Conservation (phyloP, 2,329 filamentous ascomycete genomes). For the Fusarium neocosmosporiellum region DNA sequence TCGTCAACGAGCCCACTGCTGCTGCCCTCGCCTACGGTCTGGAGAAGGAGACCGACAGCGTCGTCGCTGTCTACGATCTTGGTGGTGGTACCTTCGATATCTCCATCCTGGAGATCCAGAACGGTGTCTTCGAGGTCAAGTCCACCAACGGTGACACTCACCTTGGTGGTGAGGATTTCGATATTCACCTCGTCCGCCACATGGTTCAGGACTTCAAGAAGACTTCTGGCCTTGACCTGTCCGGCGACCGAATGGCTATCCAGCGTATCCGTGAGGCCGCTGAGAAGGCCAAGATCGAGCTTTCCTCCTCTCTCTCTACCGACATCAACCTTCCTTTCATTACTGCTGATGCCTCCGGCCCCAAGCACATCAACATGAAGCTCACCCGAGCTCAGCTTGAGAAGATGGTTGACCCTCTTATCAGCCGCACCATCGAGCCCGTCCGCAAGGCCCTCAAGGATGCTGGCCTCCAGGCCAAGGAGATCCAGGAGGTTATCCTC, state of each 20-base stretch:
- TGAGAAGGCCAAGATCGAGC: slow-evolving; percentile 99
- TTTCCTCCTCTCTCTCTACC: slow-evolving; percentile 93
- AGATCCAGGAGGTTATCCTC: slow-evolving; percentile 97
- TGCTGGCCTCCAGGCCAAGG: slow-evolving; percentile 88
- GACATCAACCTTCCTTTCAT: slow-evolving; percentile 99
- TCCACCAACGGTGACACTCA: slow-evolving; percentile 99
- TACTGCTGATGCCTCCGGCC: slow-evolving; percentile 92
- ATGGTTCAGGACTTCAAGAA: slow-evolving; percentile 97
- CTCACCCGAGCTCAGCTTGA: slow-evolving; percentile 93
- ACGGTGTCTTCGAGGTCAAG: slow-evolving; percentile 98
- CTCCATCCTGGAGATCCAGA: slow-evolving; percentile 96
- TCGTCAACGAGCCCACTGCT: slow-evolving; percentile 97
- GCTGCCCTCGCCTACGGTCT: slow-evolving; percentile 96
- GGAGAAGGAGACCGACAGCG: slow-evolving; percentile 90
- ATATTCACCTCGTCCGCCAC: slow-evolving; percentile 93
- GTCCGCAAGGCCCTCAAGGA: slow-evolving; percentile 98
- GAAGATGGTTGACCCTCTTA: slow-evolving; percentile 89
- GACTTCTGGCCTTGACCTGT: slow-evolving; percentile 90
- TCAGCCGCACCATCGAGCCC: slow-evolving; percentile 86
- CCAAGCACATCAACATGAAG: slow-evolving; percentile 98
- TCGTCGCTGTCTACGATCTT: slow-evolving; percentile 97
- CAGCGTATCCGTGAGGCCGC: slow-evolving; percentile 98
- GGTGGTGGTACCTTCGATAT: slow-evolving; percentile 99
- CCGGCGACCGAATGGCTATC: slow-evolving; percentile 95
- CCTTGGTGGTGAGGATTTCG: slow-evolving; percentile 97